These are phyloP conservation scores for Marchantia paleacea DNA, from an alignment of 225 moss, liverwort and hornwort species.

Conservation along the genomic window DNA sequence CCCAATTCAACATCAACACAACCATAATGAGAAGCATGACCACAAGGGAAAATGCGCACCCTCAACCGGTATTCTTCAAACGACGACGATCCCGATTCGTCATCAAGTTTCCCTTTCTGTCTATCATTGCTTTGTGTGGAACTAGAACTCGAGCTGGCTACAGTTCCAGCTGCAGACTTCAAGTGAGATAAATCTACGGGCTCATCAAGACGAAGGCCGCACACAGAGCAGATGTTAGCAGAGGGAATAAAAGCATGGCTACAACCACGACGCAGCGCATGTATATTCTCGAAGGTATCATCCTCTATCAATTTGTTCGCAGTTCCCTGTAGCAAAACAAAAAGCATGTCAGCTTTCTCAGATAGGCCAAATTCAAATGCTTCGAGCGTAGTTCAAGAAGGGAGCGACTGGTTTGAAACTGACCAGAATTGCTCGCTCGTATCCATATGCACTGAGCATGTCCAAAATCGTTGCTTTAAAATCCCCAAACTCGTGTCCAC, in stretches of 20 bases:
- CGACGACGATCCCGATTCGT: conserved; percentile 6
- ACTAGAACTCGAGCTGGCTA: conserved; percentile 13
- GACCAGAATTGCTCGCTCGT: conserved; percentile 94
- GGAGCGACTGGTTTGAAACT: conserved; percentile 1
- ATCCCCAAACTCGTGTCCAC: conserved; percentile 86
- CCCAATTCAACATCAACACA: conserved; percentile 33
- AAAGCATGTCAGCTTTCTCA: background rate
- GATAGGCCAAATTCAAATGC: background rate
- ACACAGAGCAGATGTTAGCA: conserved; percentile 66
- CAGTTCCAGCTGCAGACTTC: conserved; percentile 12
- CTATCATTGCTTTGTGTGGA: conserved; percentile 28
- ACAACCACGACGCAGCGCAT: conserved; percentile 62
- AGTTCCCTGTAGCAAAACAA: conserved; percentile 62
- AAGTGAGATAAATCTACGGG: conserved; percentile 28
- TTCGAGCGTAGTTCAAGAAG: background rate
- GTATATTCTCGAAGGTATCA: conserved; percentile 82
- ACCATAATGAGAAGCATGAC: conserved; percentile 73
- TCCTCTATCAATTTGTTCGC: conserved; percentile 91
- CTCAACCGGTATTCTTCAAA: conserved; percentile 35
- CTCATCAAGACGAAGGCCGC: conserved; percentile 64
- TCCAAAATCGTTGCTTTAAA: conserved; percentile 89
- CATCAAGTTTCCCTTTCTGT: conserved; percentile 38
- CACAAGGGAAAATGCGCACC: conserved; percentile 76
- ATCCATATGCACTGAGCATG: conserved; percentile 96
- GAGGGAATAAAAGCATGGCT: conserved; percentile 72